Evolutionary conservation across 768 basidiomycete species (phyloP).

Genomic region (Pleurotus tuber-regium): DNA sequence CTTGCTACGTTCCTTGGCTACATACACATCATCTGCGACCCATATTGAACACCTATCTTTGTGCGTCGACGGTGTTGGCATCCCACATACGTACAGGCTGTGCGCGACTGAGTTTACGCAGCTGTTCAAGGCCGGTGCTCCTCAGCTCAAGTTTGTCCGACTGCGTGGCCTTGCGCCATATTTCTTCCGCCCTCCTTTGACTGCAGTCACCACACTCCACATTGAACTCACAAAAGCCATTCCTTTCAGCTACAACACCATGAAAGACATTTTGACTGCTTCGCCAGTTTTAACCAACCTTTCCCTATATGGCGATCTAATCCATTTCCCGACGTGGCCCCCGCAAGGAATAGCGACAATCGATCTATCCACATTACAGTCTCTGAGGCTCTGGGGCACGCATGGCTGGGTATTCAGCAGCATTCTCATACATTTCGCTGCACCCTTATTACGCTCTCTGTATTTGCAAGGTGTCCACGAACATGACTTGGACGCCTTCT

Average conservation of each 20-base stretch:
- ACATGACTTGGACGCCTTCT: slow-evolving; percentile 38
- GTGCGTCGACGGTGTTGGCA: slow-evolving; percentile 26
- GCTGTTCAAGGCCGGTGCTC: slow-evolving; percentile 28
- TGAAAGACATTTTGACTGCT: slow-evolving; percentile 30
- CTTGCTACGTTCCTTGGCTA: slow-evolving; percentile 29
- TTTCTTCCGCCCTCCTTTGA: slow-evolving; percentile 34
- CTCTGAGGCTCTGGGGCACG: slow-evolving; percentile 39
- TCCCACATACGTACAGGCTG: slow-evolving; percentile 12
- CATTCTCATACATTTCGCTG: slow-evolving; percentile 35
- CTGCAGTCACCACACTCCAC: slow-evolving; percentile 37
- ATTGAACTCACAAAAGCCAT: slow-evolving; percentile 38
- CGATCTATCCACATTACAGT: slow-evolving; percentile 33
- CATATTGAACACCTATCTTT: slow-evolving; percentile 35
- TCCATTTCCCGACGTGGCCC: slow-evolving; percentile 26
- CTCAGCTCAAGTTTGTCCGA: slow-evolving; percentile 36
- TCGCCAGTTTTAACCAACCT: slow-evolving; percentile 35
- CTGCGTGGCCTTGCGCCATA: slow-evolving; percentile 44
- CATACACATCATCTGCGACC: slow-evolving; percentile 21
- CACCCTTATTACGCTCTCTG: slow-evolving; percentile 37
- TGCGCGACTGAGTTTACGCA: slow-evolving; percentile 12
- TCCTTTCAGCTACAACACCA: slow-evolving; percentile 31
- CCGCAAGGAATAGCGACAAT: slow-evolving; percentile 18
- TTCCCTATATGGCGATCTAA: slow-evolving; percentile 43
- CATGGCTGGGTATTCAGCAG: slow-evolving; percentile 35
- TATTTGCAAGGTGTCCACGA: slow-evolving; percentile 41